Base-by-base conservation (phyloP, 345 rosid species). In the Eutrema yunnanense region DNA sequence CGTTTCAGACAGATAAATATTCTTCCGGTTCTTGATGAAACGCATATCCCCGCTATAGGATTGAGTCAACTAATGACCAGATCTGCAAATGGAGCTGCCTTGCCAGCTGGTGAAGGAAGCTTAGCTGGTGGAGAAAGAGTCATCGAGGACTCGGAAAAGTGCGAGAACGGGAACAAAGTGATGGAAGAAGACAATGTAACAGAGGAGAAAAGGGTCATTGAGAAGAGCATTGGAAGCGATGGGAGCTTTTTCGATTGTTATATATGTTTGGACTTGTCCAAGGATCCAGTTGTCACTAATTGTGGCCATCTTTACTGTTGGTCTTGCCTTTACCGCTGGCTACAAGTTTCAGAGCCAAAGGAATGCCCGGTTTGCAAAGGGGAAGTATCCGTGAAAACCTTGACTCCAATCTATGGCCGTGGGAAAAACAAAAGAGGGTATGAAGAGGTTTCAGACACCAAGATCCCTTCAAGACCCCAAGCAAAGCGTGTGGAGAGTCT, bases 361-460 rank as follows among this genome's bases (percentile, higher is more conserved):
- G 98, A 91, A 83, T 93, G 98, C 43, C 98, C 97, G 0, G 89
- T 90, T 30, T 93, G 98, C 84, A 93, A 90, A 74, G 98, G 92
- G 14, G 92, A 94, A 75, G 89, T 88, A 16, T 81, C 91, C 0
- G 49, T 37, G 38, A 87, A 88, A 75, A 89, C 84, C 72, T 81
- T 94, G 59, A 91, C 86, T 48, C 98, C 98, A 4, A 89, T 94
- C 75, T 91, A 87, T 73, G 97, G 98, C 22, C 86, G 92, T 57
- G 97, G 89, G 42, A 82, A 75, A 42, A 74, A 67, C 11, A 74
- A 74, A 36, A 84, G 73, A 44, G 83, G 69, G 40, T 81, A 75
- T 0, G 87, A 79, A 72, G 92, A 84, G 65, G 88, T 79, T 74
- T 19, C 67, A 2, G 76, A 66, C 43, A 64, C 81, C 26, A 87